Percentiles rank a stretch among this genome's conserved stretches.
These are phyloP conservation scores for Phytophthora citrophthora DNA, from an alignment of 352 stramenopile genomes.

Conservation along the genomic window DNA sequence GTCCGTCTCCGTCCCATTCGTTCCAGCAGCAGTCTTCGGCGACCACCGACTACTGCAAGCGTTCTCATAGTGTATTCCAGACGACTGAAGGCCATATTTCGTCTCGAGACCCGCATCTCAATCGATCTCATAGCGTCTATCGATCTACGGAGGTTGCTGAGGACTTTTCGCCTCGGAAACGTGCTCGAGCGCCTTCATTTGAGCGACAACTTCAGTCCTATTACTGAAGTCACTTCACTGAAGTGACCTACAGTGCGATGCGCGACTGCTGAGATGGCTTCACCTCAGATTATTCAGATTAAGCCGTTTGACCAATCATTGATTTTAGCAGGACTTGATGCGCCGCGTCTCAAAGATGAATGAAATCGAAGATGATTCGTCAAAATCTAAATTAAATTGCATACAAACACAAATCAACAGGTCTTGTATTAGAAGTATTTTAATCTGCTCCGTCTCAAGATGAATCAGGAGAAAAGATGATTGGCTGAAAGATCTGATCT, in stretches of 20 bases:
- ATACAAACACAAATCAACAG: too few relatives aligned
- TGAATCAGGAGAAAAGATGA: too few relatives aligned
- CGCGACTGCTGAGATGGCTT: conserved; percentile 28
- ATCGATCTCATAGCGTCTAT: conserved; percentile 43
- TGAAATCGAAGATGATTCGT: too few relatives aligned
- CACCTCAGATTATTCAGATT: conserved; percentile 27
- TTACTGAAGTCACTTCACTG: conserved; percentile 16
- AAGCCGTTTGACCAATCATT: too few relatives aligned
- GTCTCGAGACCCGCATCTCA: conserved; percentile 27
- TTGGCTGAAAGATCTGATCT: too few relatives aligned
- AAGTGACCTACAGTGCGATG: too few relatives aligned
- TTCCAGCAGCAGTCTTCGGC: conserved; percentile 9
- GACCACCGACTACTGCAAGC: conserved; percentile 25
- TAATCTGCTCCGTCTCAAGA: too few relatives aligned
- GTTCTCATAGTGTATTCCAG: conserved; percentile 40
- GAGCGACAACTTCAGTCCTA: conserved; percentile 18
- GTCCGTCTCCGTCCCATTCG: conserved; percentile 12
- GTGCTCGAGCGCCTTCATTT: conserved; percentile 28
- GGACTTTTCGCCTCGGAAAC: conserved; percentile 36
- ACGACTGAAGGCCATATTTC: conserved; percentile 9
- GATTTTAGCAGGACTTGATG: too few relatives aligned
- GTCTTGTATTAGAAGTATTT: too few relatives aligned
- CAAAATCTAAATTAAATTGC: too few relatives aligned
- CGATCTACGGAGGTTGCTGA: conserved; percentile 20
- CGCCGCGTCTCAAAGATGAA: too few relatives aligned